These are phyloP conservation scores for Mycena rosella DNA, from an alignment of 768 basidiomycete genomes.

Conservation along the genomic window DNA sequence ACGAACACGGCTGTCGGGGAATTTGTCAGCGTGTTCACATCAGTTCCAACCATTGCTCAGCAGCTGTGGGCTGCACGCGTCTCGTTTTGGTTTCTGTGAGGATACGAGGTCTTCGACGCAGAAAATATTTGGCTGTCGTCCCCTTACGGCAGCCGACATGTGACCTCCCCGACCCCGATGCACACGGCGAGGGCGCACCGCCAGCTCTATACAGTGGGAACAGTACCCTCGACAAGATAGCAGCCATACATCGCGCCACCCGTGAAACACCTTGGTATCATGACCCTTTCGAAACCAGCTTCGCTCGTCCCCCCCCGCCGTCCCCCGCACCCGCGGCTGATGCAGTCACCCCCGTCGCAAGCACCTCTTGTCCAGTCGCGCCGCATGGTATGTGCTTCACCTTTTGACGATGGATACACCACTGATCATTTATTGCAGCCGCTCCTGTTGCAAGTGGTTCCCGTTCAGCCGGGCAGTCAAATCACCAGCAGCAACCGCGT, in stretches of 20 bases:
- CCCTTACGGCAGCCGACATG: no score
- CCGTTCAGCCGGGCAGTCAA: neutral
- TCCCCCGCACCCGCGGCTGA: no score
- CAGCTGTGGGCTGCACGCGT: neutral
- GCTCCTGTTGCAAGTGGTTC: neutral
- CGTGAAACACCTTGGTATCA: no score
- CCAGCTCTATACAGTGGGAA: no score
- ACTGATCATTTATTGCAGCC: neutral
- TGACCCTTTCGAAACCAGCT: no score
- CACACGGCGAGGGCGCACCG: no score
- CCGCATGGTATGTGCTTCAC: neutral
- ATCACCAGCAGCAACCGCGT: neutral
- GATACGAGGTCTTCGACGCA: neutral
- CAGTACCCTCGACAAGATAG: no score
- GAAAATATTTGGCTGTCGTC: constrained; percentile 5
- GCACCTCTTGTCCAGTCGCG: neutral
- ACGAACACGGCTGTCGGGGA: neutral
- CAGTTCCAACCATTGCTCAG: neutral
- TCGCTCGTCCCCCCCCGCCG: no score
- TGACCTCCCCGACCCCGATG: no score
- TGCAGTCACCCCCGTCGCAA: neutral
- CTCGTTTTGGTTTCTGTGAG: constrained; percentile 1
- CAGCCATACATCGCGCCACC: no score
- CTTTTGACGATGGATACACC: neutral
- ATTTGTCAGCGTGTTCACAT: neutral